Base-by-base conservation (phyloP, 768 basidiomycete genomes). In the Pleurotus eryngii region DNA sequence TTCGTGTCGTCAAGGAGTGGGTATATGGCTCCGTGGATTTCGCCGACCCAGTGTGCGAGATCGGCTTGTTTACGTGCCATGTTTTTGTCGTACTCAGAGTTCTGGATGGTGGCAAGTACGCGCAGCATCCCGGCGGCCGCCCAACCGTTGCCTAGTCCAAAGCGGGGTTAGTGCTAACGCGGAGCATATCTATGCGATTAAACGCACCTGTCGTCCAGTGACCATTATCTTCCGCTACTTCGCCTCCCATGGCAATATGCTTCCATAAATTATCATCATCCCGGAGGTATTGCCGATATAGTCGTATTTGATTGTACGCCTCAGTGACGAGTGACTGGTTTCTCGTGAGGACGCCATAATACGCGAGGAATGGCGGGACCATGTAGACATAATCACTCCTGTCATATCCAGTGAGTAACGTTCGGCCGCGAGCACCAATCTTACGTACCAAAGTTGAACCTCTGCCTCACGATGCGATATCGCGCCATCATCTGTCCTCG, bases 311-410 rank as follows among this genome's bases (percentile, higher is more conserved):
- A 12, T 76, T 80, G 71, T 88, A 87, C 2, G 90, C 85, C 56
- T 86, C 83, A 2, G 66, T 65, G 15, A 94, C 60, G 15, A 92
- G 71, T 0, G 81, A 79, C 27, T 75, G 65, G 67, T 94, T 89
- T 20, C 68, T 61, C 0, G 82, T 82, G 5, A 72, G 57, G 43
- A 82, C 81, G 39, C 89, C 94, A 67, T 92, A 92, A 69, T 92
- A 93, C 0, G 92, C 90, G 8, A 95, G 71, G 68, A 93, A 95
- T 0, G 91, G 90, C 1, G 92, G 92, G 0, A 87, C 87, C 92
- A 92, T 92, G 67, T 86, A 92, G 11, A 89, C 79, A 53, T 79
- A 92, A 67, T 93, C 91, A 53, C 82, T 82, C 89, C 90, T 90
- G 51, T 35, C 1, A 50, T 4, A 46, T 27, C 15, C 58, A 6